These are phyloP conservation scores for Candida pseudocylindracea DNA, from an alignment of 1,139 yeast species.

Conservation along the genomic window DNA sequence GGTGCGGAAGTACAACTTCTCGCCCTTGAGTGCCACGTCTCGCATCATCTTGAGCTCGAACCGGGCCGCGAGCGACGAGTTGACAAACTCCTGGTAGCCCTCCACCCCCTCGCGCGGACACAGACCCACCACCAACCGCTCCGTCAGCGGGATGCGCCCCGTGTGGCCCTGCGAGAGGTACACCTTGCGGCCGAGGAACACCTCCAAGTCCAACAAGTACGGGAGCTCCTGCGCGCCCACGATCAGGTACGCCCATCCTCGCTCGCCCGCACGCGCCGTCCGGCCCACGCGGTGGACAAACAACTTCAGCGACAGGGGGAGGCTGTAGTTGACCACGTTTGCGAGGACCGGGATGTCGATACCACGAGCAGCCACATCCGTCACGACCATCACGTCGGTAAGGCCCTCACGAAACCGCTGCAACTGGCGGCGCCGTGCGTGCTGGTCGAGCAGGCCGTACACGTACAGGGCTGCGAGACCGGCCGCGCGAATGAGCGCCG, in stretches of 20 bases:
- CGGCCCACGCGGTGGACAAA: constrained; percentile 97
- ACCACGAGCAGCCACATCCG: constrained; percentile 99
- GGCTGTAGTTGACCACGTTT: constrained; percentile 73
- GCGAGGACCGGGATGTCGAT: constrained; percentile 94
- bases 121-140: constrained; percentile 65
- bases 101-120: constrained; percentile 59
- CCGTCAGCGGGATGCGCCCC: constrained; percentile 33
- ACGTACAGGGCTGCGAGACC: constrained; percentile 81
- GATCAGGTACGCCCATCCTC: constrained; percentile 94
- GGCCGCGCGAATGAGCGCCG: constrained; percentile 42
- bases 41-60: constrained; percentile 47
- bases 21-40: constrained; percentile 72
- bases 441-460: constrained; percentile 88
- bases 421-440: constrained; percentile 80
- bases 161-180: constrained; percentile 50
- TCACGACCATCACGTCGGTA: constrained; percentile 70
- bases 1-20: constrained; percentile 65
- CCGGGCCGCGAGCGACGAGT: constrained; percentile 33
- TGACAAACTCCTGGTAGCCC: constrained; percentile 48
- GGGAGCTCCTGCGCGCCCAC: constrained; percentile 76
- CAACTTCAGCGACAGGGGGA: constrained; percentile 84
- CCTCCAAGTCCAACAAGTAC: constrained; percentile 71
- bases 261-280: constrained; percentile 97
- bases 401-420: constrained; percentile 69
- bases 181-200: constrained; percentile 72